These are phyloP conservation scores for Neofusicoccum parvum DNA, from an alignment of 2,329 filamentous ascomycete genomes.

Conservation along the genomic window DNA sequence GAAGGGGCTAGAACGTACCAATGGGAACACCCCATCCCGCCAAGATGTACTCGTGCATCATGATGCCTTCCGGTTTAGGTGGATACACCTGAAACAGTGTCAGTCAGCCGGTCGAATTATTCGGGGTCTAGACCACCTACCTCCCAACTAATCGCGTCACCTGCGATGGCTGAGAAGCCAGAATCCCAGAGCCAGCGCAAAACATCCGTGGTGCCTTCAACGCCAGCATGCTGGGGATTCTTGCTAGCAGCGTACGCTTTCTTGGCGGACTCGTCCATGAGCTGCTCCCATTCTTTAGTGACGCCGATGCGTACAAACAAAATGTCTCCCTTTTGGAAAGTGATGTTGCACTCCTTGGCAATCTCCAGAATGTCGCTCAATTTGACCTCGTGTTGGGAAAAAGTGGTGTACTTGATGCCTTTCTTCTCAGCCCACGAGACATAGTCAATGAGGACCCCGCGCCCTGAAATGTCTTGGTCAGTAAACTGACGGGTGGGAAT, in stretches of 20 bases:
- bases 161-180: conserved; percentile 50
- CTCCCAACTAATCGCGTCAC: conserved; percentile 50
- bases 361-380: conserved; percentile 26
- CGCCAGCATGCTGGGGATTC: conserved; percentile 41
- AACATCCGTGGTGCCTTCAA: conserved; percentile 41
- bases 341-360: conserved; percentile 23
- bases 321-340: conserved; percentile 27
- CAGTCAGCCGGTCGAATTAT: neutral
- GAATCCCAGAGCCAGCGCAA: conserved; percentile 52
- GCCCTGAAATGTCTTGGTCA: neutral
- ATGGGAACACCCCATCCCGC: conserved; percentile 55
- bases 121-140: conserved; percentile 27
- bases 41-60: conserved; percentile 45
- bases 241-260: conserved; percentile 30
- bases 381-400: conserved; percentile 22
- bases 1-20: conserved; percentile 20
- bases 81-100: conserved; percentile 15
- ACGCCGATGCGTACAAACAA: conserved; percentile 44
- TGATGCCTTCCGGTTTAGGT: conserved; percentile 1
- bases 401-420: conserved; percentile 21
- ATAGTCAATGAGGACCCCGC: conserved; percentile 22
- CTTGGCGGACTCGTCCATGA: conserved; percentile 28
- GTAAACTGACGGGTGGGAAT: neutral
- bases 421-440: conserved; percentile 13
- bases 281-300: conserved; percentile 33